phyloP scores from a whole-genome alignment of 1,284 basidiomycete species.

The Ceraceosorus guamensis region DNA sequence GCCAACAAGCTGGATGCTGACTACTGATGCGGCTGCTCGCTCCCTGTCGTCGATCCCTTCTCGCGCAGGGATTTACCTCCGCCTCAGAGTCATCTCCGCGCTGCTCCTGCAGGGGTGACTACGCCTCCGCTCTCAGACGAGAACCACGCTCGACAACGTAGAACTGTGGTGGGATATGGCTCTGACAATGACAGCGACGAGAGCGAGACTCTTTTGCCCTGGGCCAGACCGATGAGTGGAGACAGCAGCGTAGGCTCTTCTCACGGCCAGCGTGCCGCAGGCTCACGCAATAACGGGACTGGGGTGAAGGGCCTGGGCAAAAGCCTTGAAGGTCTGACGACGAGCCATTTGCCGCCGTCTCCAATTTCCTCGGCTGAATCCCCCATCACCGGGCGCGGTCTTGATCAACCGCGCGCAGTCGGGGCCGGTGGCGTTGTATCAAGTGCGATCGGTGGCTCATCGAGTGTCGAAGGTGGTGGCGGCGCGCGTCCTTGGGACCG shows the following conservation, averaged over 20 bases:
- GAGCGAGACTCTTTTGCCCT: constrained; percentile 34
- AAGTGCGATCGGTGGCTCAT: not conserved
- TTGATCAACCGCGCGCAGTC: too few species aligned
- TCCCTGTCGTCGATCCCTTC: too few species aligned
- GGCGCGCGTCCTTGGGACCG: constrained; percentile 2
- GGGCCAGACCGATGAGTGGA: constrained; percentile 29
- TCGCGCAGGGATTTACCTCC: too few species aligned
- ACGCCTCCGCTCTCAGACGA: constrained; percentile 41
- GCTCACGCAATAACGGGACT: not conserved
- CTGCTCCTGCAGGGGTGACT: constrained; percentile 31
- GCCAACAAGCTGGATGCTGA: too few species aligned
- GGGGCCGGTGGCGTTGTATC: not conserved
- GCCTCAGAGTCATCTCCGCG: too few species aligned
- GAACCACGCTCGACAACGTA: constrained; percentile 23
- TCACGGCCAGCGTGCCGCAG: not conserved
- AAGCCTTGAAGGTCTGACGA: not conserved
- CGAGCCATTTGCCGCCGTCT: constrained; percentile 26
- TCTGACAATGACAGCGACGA: constrained; percentile 32
- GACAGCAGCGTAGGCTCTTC: constrained; percentile 1
- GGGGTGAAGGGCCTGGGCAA: not conserved
- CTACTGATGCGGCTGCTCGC: too few species aligned
- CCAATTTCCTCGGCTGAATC: constrained; percentile 36
- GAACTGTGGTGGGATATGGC: not conserved
- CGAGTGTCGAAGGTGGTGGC: constrained; percentile 7
- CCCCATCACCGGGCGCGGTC: constrained; percentile 13